Evolutionary conservation across 768 basidiomycete genomes (phyloP), one percentile per base, ranked within the genome.

Genomic region (Boletus pseudopeckii): DNA sequence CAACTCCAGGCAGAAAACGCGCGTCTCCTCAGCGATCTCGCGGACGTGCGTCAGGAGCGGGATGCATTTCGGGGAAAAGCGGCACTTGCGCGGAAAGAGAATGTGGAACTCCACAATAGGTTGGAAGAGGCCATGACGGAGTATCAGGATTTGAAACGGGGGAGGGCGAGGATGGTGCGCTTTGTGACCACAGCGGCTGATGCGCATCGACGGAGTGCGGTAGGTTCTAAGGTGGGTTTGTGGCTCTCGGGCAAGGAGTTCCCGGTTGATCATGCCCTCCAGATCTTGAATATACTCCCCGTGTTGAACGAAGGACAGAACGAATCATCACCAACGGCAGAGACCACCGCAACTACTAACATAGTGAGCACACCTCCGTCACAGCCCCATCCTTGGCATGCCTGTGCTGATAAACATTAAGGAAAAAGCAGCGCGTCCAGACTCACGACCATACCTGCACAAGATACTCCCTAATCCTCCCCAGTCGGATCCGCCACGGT

Each of bases 1-100:
- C 62, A 66, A 26, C 57, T 67, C 13, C 67, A 67, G 39, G 64
- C 54, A 1, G 66, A 69, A n/a, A 60, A 58, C 11, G 52, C 58
- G 2, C 55, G 67, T 26, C 52, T 58, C 6, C 56, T 70, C 33
- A 48, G 48, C 28, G 63, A 68, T n/a, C 63, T 69, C 20, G 56
- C 17, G 5, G 63, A 69, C 10, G 22, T 69, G 15, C 68, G 68
- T 26, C 65, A 55, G 28, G 66, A 68, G 46, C 59, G 68, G 30
- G 68, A 69, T 24, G 33, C 28, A 7, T 69, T 64, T 44, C 60
- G 59, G 14, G 56, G 51, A 46, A 63, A 67, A 39, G 59, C 41
- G 1, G 65, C 59, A 7, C 62, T 52, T 17, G 37, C 48, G 24
- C 56, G 68, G 20, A 69, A 46, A 42, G 60, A 59, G 40, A 60